Base-by-base conservation (phyloP, 768 basidiomycete genomes). In the Galerina marginata region DNA sequence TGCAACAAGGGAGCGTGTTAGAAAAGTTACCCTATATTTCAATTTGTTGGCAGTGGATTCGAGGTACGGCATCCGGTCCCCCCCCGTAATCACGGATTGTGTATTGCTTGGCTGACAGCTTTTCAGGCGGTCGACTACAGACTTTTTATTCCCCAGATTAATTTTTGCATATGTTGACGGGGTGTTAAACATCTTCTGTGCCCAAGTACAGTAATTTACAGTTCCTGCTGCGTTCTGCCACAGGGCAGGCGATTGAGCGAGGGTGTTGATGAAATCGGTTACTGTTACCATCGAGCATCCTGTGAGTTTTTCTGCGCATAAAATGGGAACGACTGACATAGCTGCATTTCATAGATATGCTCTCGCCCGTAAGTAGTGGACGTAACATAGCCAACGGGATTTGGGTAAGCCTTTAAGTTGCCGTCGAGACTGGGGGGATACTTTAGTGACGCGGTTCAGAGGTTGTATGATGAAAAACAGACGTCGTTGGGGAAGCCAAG, bases 271-370 rank as follows among this genome's bases (percentile, higher is more conserved):
- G 50, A 51, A 51, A 16, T 39, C 50, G 2, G 50, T 38, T 10
- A 51, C 50, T 51, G 16, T 1, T 2, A 2, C 16, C 9, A 39
- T 37, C 14, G 36, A 4, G 11, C 0, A 36, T 10, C 9, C 15
- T 51, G n/a, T 39, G 16, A 23, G 29, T 11, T 20, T 20, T 33
- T 33, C 29, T 33, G 29, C 0, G 4, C 36, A 39, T 38, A 37
- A 36, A 29, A 55, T 44, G 12, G n/a, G 7, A 9, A 44, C 7
- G 33, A 55, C 54, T 4, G 9, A 55, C 54, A 20, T n/a, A 55
- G 43, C 43, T 63, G 62, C 53, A 63, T 48, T 49, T 63, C 62
- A 44, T 63, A 63, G 9, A 63, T 48, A 20, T 63, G 62, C 47
- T 63, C 62, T 52, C 62, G 45, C 7, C 53, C 53, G 14, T 63